Evolutionary conservation across 495 filamentous ascomycete genomes (phyloP).

Genomic region (Penicillium cataractarum): DNA sequence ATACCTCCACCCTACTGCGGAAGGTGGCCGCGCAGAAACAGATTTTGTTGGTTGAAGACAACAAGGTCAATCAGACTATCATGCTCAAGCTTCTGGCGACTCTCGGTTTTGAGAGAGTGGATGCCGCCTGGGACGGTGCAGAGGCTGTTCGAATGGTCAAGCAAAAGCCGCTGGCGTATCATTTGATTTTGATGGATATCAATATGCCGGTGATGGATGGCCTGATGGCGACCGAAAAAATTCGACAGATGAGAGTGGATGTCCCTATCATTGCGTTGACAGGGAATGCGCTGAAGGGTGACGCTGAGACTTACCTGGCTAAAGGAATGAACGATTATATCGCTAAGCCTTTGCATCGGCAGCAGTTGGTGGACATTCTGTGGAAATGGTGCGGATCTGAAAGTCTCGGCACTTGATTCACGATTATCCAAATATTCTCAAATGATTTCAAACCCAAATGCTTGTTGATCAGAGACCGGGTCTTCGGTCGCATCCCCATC

Average conservation of each 20-base stretch:
- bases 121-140: constrained; percentile 57
- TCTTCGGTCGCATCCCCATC: not conserved
- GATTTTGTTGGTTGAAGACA: constrained; percentile 62
- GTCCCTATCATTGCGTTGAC: constrained; percentile 68
- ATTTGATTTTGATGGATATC: constrained; percentile 64
- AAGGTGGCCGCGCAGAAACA: constrained; percentile 48
- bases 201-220: constrained; percentile 77
- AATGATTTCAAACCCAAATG: not conserved
- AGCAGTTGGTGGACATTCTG: constrained; percentile 39
- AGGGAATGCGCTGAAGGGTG: constrained; percentile 64
- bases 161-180: constrained; percentile 53
- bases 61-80: constrained; percentile 65
- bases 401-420: not conserved
- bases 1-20: constrained; percentile 27
- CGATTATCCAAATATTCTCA: not conserved
- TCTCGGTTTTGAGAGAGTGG: constrained; percentile 57
- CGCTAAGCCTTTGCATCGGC: constrained; percentile 60
- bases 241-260: constrained; percentile 54
- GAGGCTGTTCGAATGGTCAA: constrained; percentile 59
- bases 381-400: constrained; percentile 45
- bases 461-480: not conserved
- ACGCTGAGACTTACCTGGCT: constrained; percentile 59
- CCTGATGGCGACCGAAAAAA: constrained; percentile 62
- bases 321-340: constrained; percentile 68
- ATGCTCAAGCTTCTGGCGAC: constrained; percentile 60